Evolutionary conservation across 805 yeast species (phyloP).

Genomic region (Ogataea zsoltii): DNA sequence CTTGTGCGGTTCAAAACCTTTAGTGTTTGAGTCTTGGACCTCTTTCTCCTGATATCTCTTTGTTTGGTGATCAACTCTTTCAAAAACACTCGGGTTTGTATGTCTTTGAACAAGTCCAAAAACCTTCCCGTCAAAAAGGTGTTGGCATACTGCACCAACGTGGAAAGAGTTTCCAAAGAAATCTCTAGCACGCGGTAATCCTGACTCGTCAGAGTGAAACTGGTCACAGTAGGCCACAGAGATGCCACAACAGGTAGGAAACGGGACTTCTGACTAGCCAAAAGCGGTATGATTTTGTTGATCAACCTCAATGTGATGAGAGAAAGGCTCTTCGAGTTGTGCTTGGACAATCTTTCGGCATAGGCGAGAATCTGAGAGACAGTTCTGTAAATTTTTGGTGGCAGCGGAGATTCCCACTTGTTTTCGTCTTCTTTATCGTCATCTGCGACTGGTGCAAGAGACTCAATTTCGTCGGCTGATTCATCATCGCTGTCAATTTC

Average conservation of each 20-base stretch:
- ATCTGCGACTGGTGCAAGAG: constrained; percentile 26
- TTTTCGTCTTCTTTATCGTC: constrained; percentile 27
- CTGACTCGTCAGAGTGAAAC: constrained; percentile 17
- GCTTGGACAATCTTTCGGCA: constrained; percentile 68
- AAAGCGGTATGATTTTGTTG: constrained; percentile 45
- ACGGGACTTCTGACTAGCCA: constrained; percentile 49
- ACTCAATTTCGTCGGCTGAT: constrained; percentile 38
- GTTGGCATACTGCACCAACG: constrained; percentile 40
- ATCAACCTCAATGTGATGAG: constrained; percentile 56
- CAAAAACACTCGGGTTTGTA: constrained; percentile 11
- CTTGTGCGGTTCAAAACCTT: constrained; percentile 22
- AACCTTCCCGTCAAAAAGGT: constrained; percentile 49
- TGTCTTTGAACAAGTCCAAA: constrained; percentile 38
- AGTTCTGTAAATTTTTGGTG: constrained; percentile 57
- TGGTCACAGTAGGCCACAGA: constrained; percentile 49
- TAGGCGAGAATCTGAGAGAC: constrained; percentile 64
- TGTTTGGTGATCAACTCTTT: constrained; percentile 16
- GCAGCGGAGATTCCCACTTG: constrained; percentile 70
- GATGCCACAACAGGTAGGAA: constrained; percentile 53
- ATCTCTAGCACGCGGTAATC: constrained; percentile 33
- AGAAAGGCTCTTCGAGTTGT: constrained; percentile 58
- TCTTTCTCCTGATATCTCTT: not conserved
- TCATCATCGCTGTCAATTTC: constrained; percentile 37
- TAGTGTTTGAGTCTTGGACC: not conserved
- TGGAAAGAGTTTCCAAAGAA: constrained; percentile 30